A percentile compares a stretch with the other conserved stretches of the same genome.
These are phyloP conservation scores for Cicer bijugum DNA, from an alignment of 306 rosid species.

Conservation along the genomic window DNA sequence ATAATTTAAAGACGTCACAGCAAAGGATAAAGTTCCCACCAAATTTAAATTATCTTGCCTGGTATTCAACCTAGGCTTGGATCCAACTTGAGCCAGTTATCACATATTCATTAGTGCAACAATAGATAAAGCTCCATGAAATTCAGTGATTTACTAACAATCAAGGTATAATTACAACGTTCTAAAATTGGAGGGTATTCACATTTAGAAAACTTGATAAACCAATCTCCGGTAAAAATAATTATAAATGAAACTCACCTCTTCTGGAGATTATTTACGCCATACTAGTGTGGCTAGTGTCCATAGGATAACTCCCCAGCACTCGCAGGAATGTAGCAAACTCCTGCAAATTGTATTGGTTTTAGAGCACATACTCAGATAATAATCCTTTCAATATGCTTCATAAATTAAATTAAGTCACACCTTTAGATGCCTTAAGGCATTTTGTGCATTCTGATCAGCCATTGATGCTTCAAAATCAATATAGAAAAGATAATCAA, in stretches of 20 bases:
- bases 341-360: conserved; percentile 62
- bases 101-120: conserved; percentile 25
- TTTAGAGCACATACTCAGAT: conserved; percentile 31
- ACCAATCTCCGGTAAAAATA: not conserved
- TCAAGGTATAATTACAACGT: conserved; percentile 4
- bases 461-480: conserved; percentile 99
- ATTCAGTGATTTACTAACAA: conserved; percentile 26
- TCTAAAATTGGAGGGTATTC: conserved; percentile 26
- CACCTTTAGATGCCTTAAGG: conserved; percentile 80
- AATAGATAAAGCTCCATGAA: conserved; percentile 32
- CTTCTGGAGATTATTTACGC: conserved; percentile 46
- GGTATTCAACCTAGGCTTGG: conserved; percentile 11
- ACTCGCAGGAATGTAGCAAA: conserved; percentile 93
- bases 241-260: conserved; percentile 43
- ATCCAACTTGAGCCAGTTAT: conserved; percentile 32
- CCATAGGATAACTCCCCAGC: conserved; percentile 97
- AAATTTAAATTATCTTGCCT: conserved; percentile 11
- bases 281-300: conserved; percentile 72
- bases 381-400: conserved; percentile 36
- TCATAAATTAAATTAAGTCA: conserved; percentile 35
- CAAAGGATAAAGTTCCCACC: not conserved
- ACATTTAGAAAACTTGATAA: conserved; percentile 31
- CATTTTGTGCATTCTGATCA: conserved; percentile 87
- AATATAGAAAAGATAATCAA: conserved; percentile 91
- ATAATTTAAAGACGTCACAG: not conserved